Evolutionary conservation across 2,329 filamentous ascomycete genomes (phyloP).

Genomic region (Colletotrichum nymphaeae): DNA sequence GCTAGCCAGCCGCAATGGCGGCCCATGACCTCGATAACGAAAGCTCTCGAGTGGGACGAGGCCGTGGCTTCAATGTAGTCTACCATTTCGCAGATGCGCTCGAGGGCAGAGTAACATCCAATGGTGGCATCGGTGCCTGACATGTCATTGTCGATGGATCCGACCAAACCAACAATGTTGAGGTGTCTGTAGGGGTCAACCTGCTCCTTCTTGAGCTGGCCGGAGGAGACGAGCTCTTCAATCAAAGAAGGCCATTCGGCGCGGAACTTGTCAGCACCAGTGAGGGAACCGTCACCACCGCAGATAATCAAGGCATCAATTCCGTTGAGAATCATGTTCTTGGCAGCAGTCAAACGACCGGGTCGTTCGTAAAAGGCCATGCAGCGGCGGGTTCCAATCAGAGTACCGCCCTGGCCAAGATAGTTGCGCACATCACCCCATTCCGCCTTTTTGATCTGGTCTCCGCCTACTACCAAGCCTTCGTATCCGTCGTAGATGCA

Average conservation of each 20-base stretch:
- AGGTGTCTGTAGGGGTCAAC: conserved; percentile 83
- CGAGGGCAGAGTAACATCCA: conserved; percentile 93
- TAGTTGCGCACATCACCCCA: conserved; percentile 97
- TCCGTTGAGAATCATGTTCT: conserved; percentile 92
- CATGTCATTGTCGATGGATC: conserved; percentile 98
- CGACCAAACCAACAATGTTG: conserved; percentile 96
- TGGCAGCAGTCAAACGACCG: conserved; percentile 86
- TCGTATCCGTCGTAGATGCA: conserved; percentile 96
- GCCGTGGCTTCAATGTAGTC: conserved; percentile 98
- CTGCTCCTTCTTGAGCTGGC: conserved; percentile 77
- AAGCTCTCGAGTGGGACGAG: conserved; percentile 92
- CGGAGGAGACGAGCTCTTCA: conserved; percentile 81
- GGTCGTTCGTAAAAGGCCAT: conserved; percentile 90
- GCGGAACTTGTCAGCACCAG: conserved; percentile 93
- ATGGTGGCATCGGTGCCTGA: conserved; percentile 98
- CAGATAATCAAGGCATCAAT: conserved; percentile 98
- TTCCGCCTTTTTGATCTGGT: conserved; percentile 86
- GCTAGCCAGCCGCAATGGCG: conserved; percentile 98
- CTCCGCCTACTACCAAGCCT: conserved; percentile 88
- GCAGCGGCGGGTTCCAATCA: conserved; percentile 95
- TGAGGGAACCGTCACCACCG: conserved; percentile 95
- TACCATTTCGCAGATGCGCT: conserved; percentile 93
- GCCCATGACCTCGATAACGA: conserved; percentile 99
- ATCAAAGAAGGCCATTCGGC: conserved; percentile 91
- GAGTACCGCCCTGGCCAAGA: conserved; percentile 91